Base-by-base conservation (phyloP, 2,329 filamentous ascomycete species). In the Sporothrix sp. region DNA sequence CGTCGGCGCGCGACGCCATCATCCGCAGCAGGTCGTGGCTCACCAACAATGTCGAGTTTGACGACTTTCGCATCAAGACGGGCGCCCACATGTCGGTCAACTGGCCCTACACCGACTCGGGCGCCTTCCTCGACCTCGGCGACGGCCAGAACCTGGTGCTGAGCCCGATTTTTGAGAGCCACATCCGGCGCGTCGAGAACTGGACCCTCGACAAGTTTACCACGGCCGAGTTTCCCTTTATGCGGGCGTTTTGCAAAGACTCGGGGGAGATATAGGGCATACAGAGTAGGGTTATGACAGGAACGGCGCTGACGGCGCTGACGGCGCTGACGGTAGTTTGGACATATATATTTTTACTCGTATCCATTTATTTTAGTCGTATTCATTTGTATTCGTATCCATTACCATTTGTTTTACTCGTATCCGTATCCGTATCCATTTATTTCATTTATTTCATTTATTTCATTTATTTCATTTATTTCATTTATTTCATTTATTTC, bases 71-170 rank as follows among this genome's bases (percentile, higher is more conserved):
- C 2, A 32, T 28, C 2, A 27, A 28, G 7, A 53, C 52, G 5
- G 52, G 48, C 20, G 28, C 33, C 4, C 18, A 43, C 39, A 44
- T 55, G 37, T 55, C 53, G 1, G 48, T 53, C 13, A 55, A 51
- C 44, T 53, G 51, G 53, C 53, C 51, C 7, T 55, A 50, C 37
- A 48, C 48, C 2, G 53, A 53, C 40, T 53, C 51, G 13, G 53
- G 45, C 10, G 38, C 45, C 2, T 42, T 51, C 8, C 25, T 51
- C 6, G 53, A 55, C 9, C 20, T 50, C 7, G 51, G 40, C 4
- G 53, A 55, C 27, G 48, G 53, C 10, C 51, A 51, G 14, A 52
- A 46, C 21, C 39, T 53, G 2, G 30, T 43, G 3, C 37, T 55
- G 11, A 55, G 40, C 20, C 54, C 54, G 3, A 38, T 42, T 11